Evolutionary conservation across 306 rosid genomes (phyloP), one percentile per base, ranked within the genome.

Genomic region (Cucumis melo): DNA sequence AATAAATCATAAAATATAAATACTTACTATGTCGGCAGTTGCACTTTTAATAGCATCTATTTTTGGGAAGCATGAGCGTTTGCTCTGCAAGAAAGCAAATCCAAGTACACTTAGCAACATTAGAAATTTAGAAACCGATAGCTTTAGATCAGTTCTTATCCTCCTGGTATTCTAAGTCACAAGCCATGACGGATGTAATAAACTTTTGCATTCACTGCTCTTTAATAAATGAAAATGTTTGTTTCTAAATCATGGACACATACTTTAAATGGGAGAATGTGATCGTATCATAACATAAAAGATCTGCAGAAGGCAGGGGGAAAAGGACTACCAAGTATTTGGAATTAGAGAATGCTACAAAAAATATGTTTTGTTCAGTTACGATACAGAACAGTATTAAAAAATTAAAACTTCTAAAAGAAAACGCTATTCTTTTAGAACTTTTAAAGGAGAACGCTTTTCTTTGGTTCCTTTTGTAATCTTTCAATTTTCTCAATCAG

Each of bases 21-120:
- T 73, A 86, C 99, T 95, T 84, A 95, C 99, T 82, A 90, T 82
- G 80, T 95, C 99, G 58, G 93, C 96, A 1, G 98, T 81, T 54
- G 98, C 91, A 83, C 87, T 84, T 81, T 90, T 92, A 79, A 95
- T 90, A 63, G 98, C 96, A 77, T 95, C 91, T 82, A 95, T 70
- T 80, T 88, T 92, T 7, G 99, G 98, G 86, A 57, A 89, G 88
- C 93, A 92, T 2, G 88, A 9, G 54, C 97, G 92, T 74, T 92
- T 92, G 83, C 98, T 86, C 99, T 95, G 85, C 85, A 90, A 82
- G 34, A 78, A 82, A 75, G 34, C 48, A 66, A 74, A 39, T n/a
- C 24, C 23, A 19, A 63, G 77, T 62, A 36, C 63, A 54, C 44
- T 79, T 53, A 53, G 34, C 75, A 53, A 44, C 38, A 46, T 16